Evolutionary conservation across 2,329 filamentous ascomycete species (phyloP).

Genomic region (Fusarium dlaminii): DNA sequence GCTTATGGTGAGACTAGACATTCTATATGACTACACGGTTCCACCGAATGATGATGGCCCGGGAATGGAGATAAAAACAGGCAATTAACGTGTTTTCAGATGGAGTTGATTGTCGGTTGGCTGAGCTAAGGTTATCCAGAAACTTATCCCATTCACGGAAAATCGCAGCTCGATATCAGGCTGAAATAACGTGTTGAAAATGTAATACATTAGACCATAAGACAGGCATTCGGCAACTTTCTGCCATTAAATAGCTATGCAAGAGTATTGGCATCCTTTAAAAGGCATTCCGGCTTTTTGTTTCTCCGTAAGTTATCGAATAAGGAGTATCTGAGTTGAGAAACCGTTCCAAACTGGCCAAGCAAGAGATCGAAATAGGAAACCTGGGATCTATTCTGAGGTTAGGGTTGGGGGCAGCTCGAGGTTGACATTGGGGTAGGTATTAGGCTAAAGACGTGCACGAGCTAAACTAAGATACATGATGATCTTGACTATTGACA

Average conservation of each 20-base stretch:
- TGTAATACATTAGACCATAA: neutral
- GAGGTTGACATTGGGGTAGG: neutral
- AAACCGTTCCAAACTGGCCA: accelerated
- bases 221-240: neutral
- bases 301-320: neutral
- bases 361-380: neutral
- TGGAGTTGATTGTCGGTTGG: too few relatives aligned
- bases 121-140: too few relatives aligned
- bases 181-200: neutral
- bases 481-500: neutral
- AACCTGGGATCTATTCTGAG: neutral
- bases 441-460: neutral
- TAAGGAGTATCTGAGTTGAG: neutral
- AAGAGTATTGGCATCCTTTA: neutral
- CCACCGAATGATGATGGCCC: neutral
- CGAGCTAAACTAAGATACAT: neutral
- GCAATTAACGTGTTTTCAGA: neutral
- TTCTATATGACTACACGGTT: neutral
- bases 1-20: neutral
- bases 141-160: neutral
- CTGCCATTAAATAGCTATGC: neutral
- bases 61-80: too few relatives aligned
- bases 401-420: neutral
- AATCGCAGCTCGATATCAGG: neutral
- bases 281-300: neutral